Conservation (phyloP, 2,329 filamentous ascomycete genomes). For the Penicillium sp. region DNA sequence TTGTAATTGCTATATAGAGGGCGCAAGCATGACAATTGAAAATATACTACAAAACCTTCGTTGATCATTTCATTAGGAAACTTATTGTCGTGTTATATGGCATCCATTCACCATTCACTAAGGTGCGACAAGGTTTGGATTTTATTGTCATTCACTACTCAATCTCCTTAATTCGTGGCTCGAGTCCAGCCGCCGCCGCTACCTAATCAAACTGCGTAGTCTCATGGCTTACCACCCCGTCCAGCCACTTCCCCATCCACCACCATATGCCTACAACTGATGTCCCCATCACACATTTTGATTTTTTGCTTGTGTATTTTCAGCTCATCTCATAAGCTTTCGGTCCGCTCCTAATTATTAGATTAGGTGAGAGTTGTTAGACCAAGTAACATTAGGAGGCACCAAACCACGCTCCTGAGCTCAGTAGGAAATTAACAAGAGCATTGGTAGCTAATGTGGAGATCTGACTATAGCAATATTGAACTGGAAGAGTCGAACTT, state of each 20-base stretch:
- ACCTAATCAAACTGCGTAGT: not conserved
- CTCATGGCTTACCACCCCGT: not conserved
- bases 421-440: not conserved
- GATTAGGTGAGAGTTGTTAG: not conserved
- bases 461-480: not conserved
- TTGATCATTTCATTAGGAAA: too few species aligned
- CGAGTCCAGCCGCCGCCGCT: not conserved
- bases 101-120: not conserved
- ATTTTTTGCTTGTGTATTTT: not conserved
- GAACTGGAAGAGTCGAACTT: not conserved
- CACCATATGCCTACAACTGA: not conserved
- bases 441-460: not conserved
- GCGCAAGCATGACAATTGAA: too few species aligned
- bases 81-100: not conserved
- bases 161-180: not conserved
- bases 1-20: too few species aligned
- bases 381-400: not conserved
- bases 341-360: not conserved
- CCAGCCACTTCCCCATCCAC: not conserved
- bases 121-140: not conserved
- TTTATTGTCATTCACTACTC: not conserved
- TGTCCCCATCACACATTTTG: not conserved
- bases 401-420: not conserved
- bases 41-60: not conserved
- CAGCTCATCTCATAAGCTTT: not conserved